A percentile compares a stretch with the other conserved stretches of the same genome.
phyloP scores from a whole-genome alignment of 2,329 filamentous ascomycete species.

The Aspergillus flavus region DNA sequence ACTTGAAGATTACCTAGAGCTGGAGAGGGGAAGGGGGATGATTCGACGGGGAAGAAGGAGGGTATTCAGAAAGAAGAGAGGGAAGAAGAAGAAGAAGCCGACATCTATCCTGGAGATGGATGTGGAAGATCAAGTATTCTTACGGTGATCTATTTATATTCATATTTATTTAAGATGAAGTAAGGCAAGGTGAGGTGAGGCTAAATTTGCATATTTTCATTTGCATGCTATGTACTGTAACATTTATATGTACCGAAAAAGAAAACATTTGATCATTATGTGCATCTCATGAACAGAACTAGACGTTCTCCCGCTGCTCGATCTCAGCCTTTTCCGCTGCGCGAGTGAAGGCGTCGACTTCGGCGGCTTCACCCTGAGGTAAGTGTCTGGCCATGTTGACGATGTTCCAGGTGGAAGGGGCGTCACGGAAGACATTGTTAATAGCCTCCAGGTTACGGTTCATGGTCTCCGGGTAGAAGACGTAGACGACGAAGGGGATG shows the following conservation, averaged over 20 bases:
- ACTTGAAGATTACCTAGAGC: background rate
- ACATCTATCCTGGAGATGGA: background rate
- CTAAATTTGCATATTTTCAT: background rate
- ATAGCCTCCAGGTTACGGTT: conserved; percentile 66
- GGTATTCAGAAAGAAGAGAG: background rate
- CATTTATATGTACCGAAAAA: too few relatives aligned
- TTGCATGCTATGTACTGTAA: background rate
- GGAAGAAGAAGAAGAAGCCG: background rate
- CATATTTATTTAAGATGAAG: too few relatives aligned
- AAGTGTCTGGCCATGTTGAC: conserved; percentile 26
- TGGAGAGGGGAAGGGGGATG: background rate
- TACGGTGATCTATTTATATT: too few relatives aligned
- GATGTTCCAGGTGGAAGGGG: conserved; percentile 23
- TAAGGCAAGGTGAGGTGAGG: too few relatives aligned
- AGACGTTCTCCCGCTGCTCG: conserved; percentile 23
- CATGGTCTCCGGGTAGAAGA: conserved; percentile 62
- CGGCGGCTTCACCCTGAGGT: conserved; percentile 25
- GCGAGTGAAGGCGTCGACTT: conserved; percentile 12
- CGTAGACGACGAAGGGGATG: conserved; percentile 54
- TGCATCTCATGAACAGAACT: background rate
- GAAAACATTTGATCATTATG: background rate
- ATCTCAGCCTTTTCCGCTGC: conserved; percentile 19
- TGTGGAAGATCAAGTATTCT: background rate
- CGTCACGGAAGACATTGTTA: conserved; percentile 59
- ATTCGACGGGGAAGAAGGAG: background rate